phyloP scores from a whole-genome alignment of 73 alveolate genomes.

The Paramecium biaurelia region DNA sequence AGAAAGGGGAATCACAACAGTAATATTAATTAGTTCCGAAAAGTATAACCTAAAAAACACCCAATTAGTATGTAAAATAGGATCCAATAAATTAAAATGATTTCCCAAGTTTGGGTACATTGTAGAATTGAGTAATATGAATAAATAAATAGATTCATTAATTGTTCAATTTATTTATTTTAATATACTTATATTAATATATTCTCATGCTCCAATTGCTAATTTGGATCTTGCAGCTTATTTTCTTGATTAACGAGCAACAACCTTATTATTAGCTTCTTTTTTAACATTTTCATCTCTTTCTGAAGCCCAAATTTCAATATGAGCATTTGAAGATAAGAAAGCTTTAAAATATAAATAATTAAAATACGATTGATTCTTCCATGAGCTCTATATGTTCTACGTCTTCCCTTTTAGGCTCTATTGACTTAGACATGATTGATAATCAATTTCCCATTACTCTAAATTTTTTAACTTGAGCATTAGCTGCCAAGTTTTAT shows the following conservation, averaged over 20 bases:
- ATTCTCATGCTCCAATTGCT: slow-evolving; percentile 69
- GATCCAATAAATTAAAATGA: not conserved
- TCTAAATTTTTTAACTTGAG: slow-evolving; percentile 90
- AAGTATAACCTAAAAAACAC: not conserved
- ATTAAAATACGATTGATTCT: slow-evolving; percentile 81
- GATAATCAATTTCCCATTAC: slow-evolving; percentile 83
- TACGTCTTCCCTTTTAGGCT: slow-evolving; percentile 97
- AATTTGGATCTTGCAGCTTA: slow-evolving; percentile 79
- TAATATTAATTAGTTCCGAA: not conserved
- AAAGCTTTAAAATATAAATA: slow-evolving; percentile 64
- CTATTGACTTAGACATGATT: slow-evolving; percentile 90
- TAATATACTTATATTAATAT: not conserved
- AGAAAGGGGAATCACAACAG: not conserved
- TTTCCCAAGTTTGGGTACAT: slow-evolving; percentile 10
- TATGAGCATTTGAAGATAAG: slow-evolving; percentile 89
- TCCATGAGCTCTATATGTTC: slow-evolving; percentile 99
- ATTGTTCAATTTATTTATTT: not conserved
- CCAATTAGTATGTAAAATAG: not conserved
- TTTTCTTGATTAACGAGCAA: slow-evolving; percentile 71
- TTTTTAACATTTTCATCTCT: slow-evolving; percentile 88
- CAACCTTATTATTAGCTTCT: slow-evolving; percentile 72
- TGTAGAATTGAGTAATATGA: not conserved
- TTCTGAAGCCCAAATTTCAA: slow-evolving; percentile 87
- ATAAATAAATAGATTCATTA: not conserved
- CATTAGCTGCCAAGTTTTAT: slow-evolving; percentile 88